Percentiles rank a stretch among this genome's conserved stretches.
These are phyloP conservation scores for Scedosporium apiospermum DNA, from an alignment of 2,329 filamentous ascomycete genomes.

Conservation along the genomic window DNA sequence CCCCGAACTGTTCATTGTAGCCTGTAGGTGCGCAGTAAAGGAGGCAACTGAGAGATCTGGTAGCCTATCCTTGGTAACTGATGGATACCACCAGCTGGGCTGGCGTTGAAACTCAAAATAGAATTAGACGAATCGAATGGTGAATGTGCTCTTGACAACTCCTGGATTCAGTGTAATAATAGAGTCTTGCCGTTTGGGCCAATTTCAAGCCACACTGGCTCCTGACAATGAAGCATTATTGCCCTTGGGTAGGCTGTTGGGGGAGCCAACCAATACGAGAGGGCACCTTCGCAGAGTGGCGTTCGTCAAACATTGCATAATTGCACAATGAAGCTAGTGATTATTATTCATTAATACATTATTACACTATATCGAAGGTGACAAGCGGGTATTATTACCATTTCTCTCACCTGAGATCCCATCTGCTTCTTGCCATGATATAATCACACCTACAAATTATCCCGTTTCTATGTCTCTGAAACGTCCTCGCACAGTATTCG, in stretches of 20 bases:
- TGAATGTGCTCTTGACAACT: background rate
- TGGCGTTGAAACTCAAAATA: background rate
- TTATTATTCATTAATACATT: no score
- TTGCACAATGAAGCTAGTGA: no score
- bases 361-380: no score
- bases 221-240: background rate
- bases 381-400: no score
- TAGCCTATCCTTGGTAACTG: background rate
- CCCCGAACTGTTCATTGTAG: background rate
- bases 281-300: no score
- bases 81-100: background rate
- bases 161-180: background rate
- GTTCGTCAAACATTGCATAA: no score
- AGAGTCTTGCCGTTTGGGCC: no score
- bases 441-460: no score
- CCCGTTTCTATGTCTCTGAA: constrained; percentile 59
- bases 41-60: background rate
- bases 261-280: no score
- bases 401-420: background rate
- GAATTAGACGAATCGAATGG: background rate
- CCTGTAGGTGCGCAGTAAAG: background rate
- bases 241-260: no score
- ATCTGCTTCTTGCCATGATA: background rate
- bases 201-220: background rate
- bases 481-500: constrained; percentile 68